These are phyloP conservation scores for Chrysosporium queenslandicum DNA, from an alignment of 2,329 filamentous ascomycete species.

Conservation along the genomic window DNA sequence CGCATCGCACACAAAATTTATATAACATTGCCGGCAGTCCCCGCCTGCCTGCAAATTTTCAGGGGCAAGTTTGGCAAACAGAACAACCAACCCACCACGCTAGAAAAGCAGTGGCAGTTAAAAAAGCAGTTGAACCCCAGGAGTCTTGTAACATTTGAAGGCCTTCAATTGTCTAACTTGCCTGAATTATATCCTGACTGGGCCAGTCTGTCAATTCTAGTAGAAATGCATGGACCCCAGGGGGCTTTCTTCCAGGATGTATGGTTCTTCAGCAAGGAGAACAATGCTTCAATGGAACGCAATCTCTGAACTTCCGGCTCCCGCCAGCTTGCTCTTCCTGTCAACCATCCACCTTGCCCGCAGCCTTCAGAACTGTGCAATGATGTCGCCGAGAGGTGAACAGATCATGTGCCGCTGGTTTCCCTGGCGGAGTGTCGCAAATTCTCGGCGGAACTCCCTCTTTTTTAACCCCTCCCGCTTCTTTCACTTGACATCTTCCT, in stretches of 20 bases:
- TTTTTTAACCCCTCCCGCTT: neutral
- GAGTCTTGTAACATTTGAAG: too few relatives aligned
- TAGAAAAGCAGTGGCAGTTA: too few relatives aligned
- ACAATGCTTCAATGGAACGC: neutral
- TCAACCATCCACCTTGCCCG: neutral
- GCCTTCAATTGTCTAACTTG: too few relatives aligned
- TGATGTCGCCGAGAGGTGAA: constrained; percentile 3
- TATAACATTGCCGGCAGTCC: too few relatives aligned
- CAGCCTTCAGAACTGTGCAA: neutral
- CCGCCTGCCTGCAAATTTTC: too few relatives aligned
- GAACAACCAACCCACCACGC: too few relatives aligned
- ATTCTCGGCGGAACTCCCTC: neutral
- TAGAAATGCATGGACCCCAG: too few relatives aligned
- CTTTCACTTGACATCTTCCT: constrained; percentile 4
- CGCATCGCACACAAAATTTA: too few relatives aligned
- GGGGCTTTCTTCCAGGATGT: neutral
- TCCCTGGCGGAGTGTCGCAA: neutral
- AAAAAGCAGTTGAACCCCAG: too few relatives aligned
- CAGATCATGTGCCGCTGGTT: constrained; percentile 4
- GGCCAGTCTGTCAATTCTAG: too few relatives aligned
- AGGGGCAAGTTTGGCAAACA: too few relatives aligned
- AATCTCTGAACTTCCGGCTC: neutral
- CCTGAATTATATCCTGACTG: too few relatives aligned
- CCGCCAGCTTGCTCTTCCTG: neutral
- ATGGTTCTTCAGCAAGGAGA: neutral